Percentiles rank a stretch among this genome's conserved stretches.
Conservation (phyloP, 345 rosid species). For the Jatropha curcas region DNA sequence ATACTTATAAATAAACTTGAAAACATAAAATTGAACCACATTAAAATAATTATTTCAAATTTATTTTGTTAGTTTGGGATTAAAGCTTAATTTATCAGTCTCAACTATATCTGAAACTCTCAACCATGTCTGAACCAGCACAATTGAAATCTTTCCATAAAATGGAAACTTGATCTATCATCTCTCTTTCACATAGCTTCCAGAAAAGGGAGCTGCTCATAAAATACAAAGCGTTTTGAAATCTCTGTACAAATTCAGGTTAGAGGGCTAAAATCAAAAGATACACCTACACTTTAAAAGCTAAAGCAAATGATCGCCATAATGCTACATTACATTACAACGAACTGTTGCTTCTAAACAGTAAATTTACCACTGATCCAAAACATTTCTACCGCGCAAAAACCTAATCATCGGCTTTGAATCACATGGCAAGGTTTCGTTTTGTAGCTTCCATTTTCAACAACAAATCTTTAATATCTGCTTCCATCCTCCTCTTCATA, state of each 20-base stretch:
- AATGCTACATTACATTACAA: slow-evolving; percentile 13
- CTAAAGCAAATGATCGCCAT: slow-evolving; percentile 18
- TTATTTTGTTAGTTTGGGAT: no score
- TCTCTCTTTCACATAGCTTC: slow-evolving; percentile 5
- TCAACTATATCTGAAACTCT: no score
- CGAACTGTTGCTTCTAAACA: slow-evolving; percentile 7
- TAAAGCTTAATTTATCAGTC: no score
- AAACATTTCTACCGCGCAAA: slow-evolving; percentile 13
- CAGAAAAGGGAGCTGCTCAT: neutral
- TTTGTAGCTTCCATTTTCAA: slow-evolving; percentile 86
- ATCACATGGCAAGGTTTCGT: slow-evolving; percentile 60
- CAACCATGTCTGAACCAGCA: no score
- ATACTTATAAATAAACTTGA: no score
- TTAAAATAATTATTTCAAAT: no score
- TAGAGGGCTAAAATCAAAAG: slow-evolving; percentile 24
- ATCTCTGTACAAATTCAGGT: slow-evolving; percentile 42
- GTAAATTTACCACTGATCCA: slow-evolving; percentile 10
- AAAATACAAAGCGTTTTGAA: slow-evolving; percentile 18
- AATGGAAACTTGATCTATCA: neutral
- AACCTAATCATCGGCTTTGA: neutral
- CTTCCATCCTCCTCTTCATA: slow-evolving; percentile 91
- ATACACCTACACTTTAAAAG: slow-evolving; percentile 22
- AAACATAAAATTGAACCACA: no score
- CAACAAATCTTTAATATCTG: slow-evolving; percentile 78
- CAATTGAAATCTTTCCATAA: neutral